phyloP scores from a whole-genome alignment of 2,329 filamentous ascomycete species.

The Botrytis squamosa region DNA sequence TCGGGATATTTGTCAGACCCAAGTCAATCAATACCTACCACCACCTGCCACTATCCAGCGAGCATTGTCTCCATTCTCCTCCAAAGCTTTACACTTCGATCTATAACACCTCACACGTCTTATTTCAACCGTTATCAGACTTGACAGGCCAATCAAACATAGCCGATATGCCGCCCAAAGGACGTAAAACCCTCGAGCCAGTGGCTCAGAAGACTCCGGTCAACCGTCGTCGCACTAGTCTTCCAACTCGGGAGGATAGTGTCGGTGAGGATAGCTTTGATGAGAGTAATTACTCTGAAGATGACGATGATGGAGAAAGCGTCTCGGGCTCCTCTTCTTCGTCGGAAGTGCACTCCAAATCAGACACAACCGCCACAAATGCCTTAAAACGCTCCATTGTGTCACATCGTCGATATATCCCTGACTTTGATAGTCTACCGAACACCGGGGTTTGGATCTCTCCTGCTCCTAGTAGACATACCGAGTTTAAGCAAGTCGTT shows the following conservation, averaged over 20 bases:
- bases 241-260: not conserved
- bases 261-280: not conserved
- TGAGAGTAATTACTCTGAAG: not conserved
- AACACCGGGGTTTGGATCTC: slow-evolving; percentile 6
- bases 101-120: not conserved
- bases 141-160: not conserved
- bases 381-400: not conserved
- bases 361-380: not conserved
- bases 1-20: not conserved
- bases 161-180: not conserved
- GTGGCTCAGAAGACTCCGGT: not conserved
- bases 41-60: too few relatives aligned
- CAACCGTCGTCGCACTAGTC: not conserved
- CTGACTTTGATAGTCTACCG: not conserved
- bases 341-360: not conserved
- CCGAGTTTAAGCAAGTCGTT: not conserved
- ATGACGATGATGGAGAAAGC: not conserved
- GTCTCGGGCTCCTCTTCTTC: not conserved
- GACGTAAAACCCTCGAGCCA: not conserved
- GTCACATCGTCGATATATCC: not conserved
- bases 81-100: not conserved
- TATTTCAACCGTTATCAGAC: not conserved
- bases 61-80: not conserved
- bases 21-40: not conserved
- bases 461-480: slow-evolving; percentile 4